Evolutionary conservation across 1,139 yeast species (phyloP), one percentile per base, ranked within the genome.

Genomic region (Trichomonascaceae sp.): DNA sequence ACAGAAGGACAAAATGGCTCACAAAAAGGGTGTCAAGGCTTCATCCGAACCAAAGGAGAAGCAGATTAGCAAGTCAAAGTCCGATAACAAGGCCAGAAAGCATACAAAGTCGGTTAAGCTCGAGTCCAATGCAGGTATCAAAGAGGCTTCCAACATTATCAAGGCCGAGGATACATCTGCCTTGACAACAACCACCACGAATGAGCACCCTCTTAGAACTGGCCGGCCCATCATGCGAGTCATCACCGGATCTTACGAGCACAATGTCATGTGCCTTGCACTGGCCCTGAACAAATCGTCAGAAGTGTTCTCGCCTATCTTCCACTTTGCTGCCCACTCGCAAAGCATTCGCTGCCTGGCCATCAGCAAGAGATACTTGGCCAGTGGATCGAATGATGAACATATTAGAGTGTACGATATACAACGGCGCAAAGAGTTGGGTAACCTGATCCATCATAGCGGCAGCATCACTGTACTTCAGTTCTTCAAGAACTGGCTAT

Each of bases 321-420:
- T 89, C 65, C 97, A 89, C 56, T 89, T 89, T 57, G 84, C 89
- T 46, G 95, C 98, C 2, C 98, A 89, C 57, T 67, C 93, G 0
- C 69, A 84, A 37, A 80, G 95, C 22, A 82, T 89, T 39, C 76
- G 87, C 54, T 70, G 92, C 32, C 66, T 89, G 43, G 96, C 89
- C 42, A 64, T 76, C 20, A 84, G 93, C 17, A 79, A 74, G 47
- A 66, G 96, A 47, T 87, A 84, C 52, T 64, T 89, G 35, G 96
- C 84, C 3, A 80, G 95, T 3, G 99, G 99, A 4, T 78, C 94
- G 3, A 87, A 87, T 53, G 99, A 89, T 55, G 98, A 92, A 56
- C 94, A 85, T 53, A 87, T 89, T 41, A 74, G 93, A 48, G 80
- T 89, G 23, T 89, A 92, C 54, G 99, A 89, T 59, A 64, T 89